Evolutionary conservation across 1,284 basidiomycete species (phyloP), one percentile per base, ranked within the genome.

Genomic region (Boletus mariae): DNA sequence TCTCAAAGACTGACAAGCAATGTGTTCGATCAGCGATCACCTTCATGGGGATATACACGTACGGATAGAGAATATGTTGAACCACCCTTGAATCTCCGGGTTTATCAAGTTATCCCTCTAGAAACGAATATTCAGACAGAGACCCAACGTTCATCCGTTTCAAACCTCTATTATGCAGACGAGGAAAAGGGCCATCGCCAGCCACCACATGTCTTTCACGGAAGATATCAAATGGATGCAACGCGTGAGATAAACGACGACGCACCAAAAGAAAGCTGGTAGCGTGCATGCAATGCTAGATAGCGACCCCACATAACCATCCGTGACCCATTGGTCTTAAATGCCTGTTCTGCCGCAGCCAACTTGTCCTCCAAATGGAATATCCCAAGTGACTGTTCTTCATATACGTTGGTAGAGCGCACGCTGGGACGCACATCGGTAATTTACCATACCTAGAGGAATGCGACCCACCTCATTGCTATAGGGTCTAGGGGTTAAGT

Each of bases 351-450:
- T n/a, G 78, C 77, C 1, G 76, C 73, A 3, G 70, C 67, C 1
- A 76, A 69, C 2, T 80, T 73, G 3, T 81, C 73, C 0, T 79
- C 73, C 8, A 80, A 73, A 12, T 75, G 72, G 63, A 84, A 94
- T 34, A 95, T 73, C 1, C 92, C 92, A 12, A 94, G 76, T 0
- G 89, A 90, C 55, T 82, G 84, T 63, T 98, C 94, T 68, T 99
- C 96, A 70, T 98, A 98, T 1, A 98, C 96, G 69, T 98, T 98
- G 20, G 96, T 98, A n/a, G 91, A 85, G n/a, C 95, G 90, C 10
- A 99, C 92, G 60, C 87, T 88, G 20, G 9, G 62, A 47, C 5
- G 4, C 10, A 47, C 25, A n/a, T 60, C 20, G 50, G 28, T 17
- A 46, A 40, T 31, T 43, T n/a, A 4, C 6, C 2, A 2, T 5